These are phyloP conservation scores for Zygosaccharomyces bisporus DNA, from an alignment of 805 yeast genomes.

Conservation along the genomic window DNA sequence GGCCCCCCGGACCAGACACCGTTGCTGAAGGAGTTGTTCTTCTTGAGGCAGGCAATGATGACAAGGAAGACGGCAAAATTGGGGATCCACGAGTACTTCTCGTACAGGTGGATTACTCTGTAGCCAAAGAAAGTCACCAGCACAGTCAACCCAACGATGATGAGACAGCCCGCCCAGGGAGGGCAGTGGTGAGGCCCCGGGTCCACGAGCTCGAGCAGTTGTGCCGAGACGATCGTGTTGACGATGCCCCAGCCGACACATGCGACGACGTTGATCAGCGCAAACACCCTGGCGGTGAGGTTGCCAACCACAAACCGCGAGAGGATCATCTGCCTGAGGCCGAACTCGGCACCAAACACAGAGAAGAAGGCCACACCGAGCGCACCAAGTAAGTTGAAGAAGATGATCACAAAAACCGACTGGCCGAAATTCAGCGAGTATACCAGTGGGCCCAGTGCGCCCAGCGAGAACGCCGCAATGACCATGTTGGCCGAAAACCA, in stretches of 20 bases:
- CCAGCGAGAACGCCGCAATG: conserved; percentile 75
- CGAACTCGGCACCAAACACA: conserved; percentile 76
- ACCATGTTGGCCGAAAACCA: conserved; percentile 91
- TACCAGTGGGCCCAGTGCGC: conserved; percentile 62
- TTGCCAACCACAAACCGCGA: conserved; percentile 77
- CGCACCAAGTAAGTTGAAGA: conserved; percentile 70
- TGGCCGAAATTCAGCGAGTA: conserved; percentile 74
- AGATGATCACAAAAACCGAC: conserved; percentile 59
- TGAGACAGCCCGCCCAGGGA: conserved; percentile 85
- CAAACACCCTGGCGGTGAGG: conserved; percentile 67
- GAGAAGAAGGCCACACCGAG: conserved; percentile 79
- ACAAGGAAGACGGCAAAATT: conserved; percentile 67
- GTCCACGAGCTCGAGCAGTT: conserved; percentile 72
- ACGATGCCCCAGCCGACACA: conserved; percentile 96
- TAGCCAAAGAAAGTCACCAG: conserved; percentile 83
- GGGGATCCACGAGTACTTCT: conserved; percentile 86
- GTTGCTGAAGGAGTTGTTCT: conserved; percentile 56
- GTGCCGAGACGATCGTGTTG: conserved; percentile 85
- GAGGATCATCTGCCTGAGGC: conserved; percentile 82
- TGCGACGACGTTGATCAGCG: conserved; percentile 72
- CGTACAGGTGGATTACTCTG: conserved; percentile 72
- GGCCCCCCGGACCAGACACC: conserved; percentile 53
- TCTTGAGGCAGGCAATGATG: conserved; percentile 71
- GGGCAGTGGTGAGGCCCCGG: conserved; percentile 52
- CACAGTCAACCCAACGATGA: conserved; percentile 64